These are phyloP conservation scores for Populus hybrid DNA, from an alignment of 441 rosid species.

Conservation along the genomic window DNA sequence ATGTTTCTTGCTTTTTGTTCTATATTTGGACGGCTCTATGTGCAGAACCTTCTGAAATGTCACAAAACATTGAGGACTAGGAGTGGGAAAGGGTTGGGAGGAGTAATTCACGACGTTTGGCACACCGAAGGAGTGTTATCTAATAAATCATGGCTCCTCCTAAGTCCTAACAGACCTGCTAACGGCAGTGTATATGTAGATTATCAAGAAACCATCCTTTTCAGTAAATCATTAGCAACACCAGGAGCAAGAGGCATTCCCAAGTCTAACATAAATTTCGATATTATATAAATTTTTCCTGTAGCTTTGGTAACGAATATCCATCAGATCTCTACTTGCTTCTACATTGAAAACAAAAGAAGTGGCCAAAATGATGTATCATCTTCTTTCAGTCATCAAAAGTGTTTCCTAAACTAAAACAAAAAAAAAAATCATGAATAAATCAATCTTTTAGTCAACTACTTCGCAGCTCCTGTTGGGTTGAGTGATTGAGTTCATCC, in stretches of 20 bases:
- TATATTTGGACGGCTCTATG: not conserved
- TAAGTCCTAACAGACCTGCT: slow-evolving; percentile 23
- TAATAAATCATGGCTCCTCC: slow-evolving; percentile 20
- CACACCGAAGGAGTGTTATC: slow-evolving; percentile 10
- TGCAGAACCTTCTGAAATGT: slow-evolving; percentile 8
- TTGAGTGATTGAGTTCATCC: slow-evolving; percentile 26
- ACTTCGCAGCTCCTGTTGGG: slow-evolving; percentile 41
- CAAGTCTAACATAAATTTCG: slow-evolving; percentile 26
- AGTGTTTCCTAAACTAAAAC: slow-evolving; percentile 32
- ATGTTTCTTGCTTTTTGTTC: not conserved
- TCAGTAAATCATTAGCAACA: slow-evolving; percentile 40
- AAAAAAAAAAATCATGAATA: slow-evolving; percentile 32
- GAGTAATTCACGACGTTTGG: slow-evolving; percentile 1
- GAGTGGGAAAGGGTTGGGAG: not conserved
- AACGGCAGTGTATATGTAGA: slow-evolving; percentile 11
- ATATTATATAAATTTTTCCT: slow-evolving; percentile 22
- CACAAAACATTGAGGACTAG: not conserved
- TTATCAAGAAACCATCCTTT: slow-evolving; percentile 37
- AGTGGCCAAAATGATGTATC: slow-evolving; percentile 35
- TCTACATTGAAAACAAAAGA: slow-evolving; percentile 28
- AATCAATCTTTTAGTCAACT: slow-evolving; percentile 40
- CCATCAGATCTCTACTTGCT: slow-evolving; percentile 22
- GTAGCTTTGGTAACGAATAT: slow-evolving; percentile 27
- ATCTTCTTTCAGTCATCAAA: slow-evolving; percentile 27
- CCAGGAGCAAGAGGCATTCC: slow-evolving; percentile 19